These are phyloP conservation scores for Mycena indigotica DNA, from an alignment of 768 basidiomycete species.

Conservation along the genomic window DNA sequence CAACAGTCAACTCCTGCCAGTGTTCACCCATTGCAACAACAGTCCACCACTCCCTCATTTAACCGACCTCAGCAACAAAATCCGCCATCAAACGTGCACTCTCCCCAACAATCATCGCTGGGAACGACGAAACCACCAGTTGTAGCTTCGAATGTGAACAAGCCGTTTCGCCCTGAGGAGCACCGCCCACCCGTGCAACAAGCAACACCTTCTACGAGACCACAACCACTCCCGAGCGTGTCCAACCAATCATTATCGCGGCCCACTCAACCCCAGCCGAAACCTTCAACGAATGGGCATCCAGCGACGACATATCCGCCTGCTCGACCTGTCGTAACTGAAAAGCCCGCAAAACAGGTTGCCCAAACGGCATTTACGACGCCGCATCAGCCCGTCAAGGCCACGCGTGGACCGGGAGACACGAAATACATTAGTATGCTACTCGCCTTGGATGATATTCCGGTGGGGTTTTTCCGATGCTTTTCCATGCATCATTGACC, in stretches of 20 bases:
- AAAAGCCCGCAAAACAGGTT: background rate
- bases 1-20: background rate
- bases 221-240: background rate
- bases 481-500: background rate
- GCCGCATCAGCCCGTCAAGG: slow-evolving; percentile 6
- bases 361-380: background rate
- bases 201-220: background rate
- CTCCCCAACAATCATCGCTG: slow-evolving; percentile 3
- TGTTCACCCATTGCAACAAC: background rate
- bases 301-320: background rate
- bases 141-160: background rate
- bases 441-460: slow-evolving; percentile 59
- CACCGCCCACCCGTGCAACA: background rate
- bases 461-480: slow-evolving; percentile 22
- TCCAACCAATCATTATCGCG: background rate
- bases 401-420: slow-evolving; percentile 29
- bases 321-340: background rate
- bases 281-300: background rate
- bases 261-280: background rate
- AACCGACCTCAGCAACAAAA: background rate
- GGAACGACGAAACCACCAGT: background rate
- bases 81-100: background rate
- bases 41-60: background rate
- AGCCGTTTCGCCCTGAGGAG: background rate
- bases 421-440: slow-evolving; percentile 65